Evolutionary conservation across 352 stramenopile species (phyloP), one percentile per base, ranked within the genome.

Genomic region (Phytopythium mirpurense): DNA sequence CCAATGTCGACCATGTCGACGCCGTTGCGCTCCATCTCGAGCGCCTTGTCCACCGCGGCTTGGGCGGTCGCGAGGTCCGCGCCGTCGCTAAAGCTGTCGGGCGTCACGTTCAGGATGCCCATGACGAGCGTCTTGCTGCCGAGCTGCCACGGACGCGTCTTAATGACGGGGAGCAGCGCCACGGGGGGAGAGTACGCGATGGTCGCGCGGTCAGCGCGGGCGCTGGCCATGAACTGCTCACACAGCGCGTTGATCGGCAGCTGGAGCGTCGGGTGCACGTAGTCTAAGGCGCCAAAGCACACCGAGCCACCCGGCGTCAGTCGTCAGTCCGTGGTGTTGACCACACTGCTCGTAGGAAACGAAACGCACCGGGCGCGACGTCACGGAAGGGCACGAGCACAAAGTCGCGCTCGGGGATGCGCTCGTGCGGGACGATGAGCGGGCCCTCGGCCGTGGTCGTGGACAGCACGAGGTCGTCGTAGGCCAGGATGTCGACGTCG

Each of bases 91-190:
- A 99, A 99, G 65, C 90, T 98, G 69, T 99, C 96, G 11, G 97
- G 96, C 18, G 97, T 99, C n/a, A 98, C 84, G 73, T 99, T 99
- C 7, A 99, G 57, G 64, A 99, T 98, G 29, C 97, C 97, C 96
- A 99, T 99, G 44, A 99, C 83, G 31, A 80, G 89, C 6, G 83
- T 91, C 52, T 91, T 90, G n/a, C 50, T 60, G 7, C 68, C 70
- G 10, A 91, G 52, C 12, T 55, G 54, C 72, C 73, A 85, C 8
- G 72, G 72, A 0, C 27, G 24, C 1, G 42, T 48, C 53, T 90
- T 87, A 19, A 58, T 23, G 1, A 80, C 68, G 16, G 76, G 76
- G 2, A 93, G 57, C 54, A 91, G 65, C 18, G 72, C 43, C 29
- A 85, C 68, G 0, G 78, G 78, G 23, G 68, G 56, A 5, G 67